Evolutionary conservation across 805 yeast species (phyloP).

Genomic region (Ogataea paraovalis): DNA sequence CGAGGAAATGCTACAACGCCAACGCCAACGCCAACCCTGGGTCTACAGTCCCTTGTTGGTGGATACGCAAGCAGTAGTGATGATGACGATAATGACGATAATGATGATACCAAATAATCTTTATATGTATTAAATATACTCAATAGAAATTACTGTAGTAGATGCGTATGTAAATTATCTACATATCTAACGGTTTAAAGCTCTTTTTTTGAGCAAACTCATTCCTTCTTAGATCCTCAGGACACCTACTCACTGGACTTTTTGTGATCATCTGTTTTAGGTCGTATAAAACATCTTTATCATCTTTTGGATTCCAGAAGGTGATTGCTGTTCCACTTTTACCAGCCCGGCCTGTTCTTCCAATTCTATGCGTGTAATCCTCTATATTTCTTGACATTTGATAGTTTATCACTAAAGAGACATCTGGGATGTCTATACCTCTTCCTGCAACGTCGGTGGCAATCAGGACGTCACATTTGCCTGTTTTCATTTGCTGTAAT

Average conservation of each 20-base stretch:
- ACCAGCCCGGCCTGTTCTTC: constrained; percentile 97
- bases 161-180: background rate
- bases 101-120: background rate
- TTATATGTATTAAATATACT: background rate
- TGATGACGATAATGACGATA: constrained; percentile 2
- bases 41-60: constrained; percentile 3
- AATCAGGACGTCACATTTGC: constrained; percentile 58
- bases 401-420: constrained; percentile 78
- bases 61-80: constrained; percentile 8
- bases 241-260: constrained; percentile 36
- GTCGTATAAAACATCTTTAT: constrained; percentile 47
- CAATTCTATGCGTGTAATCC: constrained; percentile 87
- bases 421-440: constrained; percentile 89
- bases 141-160: too few relatives aligned
- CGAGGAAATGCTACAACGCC: background rate
- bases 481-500: constrained; percentile 51
- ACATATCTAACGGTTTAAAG: constrained; percentile 13
- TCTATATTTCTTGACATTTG: constrained; percentile 79
- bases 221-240: constrained; percentile 34
- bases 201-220: constrained; percentile 18
- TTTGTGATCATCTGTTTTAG: constrained; percentile 45
- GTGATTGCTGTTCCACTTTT: constrained; percentile 72
- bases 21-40: background rate
- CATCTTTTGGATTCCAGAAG: constrained; percentile 53
- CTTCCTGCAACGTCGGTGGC: constrained; percentile 97